Evolutionary conservation across 495 filamentous ascomycete genomes (phyloP).

Genomic region (Podospora sp.): DNA sequence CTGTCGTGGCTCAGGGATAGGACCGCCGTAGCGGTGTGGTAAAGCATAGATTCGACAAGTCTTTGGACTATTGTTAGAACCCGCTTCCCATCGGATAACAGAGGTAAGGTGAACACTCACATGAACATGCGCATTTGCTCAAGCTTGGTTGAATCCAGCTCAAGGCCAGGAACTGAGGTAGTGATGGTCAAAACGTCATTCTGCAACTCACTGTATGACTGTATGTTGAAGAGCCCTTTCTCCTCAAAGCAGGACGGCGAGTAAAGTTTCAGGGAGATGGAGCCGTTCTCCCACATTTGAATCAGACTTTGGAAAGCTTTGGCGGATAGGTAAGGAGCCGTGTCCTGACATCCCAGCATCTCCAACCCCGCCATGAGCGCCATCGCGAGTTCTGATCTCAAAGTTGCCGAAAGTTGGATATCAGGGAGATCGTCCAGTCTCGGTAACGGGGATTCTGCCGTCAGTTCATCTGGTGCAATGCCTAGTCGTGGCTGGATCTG

Average conservation of each 20-base stretch:
- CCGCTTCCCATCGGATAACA: too few species aligned
- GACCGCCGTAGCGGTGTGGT: slow-evolving; percentile 22
- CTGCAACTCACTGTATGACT: neutral
- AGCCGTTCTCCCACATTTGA: neutral
- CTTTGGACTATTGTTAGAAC: neutral
- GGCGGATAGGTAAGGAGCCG: neutral
- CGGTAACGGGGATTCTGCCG: neutral
- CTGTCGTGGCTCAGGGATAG: slow-evolving; percentile 12
- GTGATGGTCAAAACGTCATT: neutral
- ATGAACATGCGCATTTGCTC: neutral
- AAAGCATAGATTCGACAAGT: slow-evolving; percentile 6
- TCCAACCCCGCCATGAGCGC: neutral
- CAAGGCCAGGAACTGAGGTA: neutral
- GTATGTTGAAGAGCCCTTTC: neutral
- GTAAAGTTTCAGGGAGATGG: neutral
- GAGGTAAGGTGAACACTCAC: neutral
- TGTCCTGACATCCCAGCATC: neutral
- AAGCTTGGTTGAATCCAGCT: neutral
- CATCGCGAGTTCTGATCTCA: neutral
- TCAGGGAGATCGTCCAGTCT: neutral
- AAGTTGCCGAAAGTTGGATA: neutral
- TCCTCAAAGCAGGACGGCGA: neutral
- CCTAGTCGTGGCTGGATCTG: neutral
- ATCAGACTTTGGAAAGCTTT: neutral
- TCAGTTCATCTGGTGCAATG: neutral